Percentiles rank a stretch among this genome's conserved stretches.
phyloP scores from a whole-genome alignment of 106 monocot genomes.

The Hemerocallis citrina region DNA sequence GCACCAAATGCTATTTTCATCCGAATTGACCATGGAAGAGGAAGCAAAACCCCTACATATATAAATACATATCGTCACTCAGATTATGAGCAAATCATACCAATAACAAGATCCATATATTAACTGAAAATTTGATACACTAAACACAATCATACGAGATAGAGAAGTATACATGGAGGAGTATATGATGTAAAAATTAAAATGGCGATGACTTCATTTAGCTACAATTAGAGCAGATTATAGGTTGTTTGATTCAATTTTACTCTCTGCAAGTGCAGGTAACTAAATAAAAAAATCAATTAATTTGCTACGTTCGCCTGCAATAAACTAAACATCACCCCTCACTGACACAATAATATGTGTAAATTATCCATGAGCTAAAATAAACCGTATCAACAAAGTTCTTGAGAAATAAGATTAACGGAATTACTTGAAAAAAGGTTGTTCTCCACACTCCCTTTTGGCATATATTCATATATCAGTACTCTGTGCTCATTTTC shows the following conservation, averaged over 20 bases:
- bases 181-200: no score
- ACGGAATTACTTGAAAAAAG: conserved; percentile 36
- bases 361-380: not conserved
- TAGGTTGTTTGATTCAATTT: no score
- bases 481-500: conserved; percentile 48
- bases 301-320: no score
- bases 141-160: not conserved
- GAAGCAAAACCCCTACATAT: conserved; percentile 28
- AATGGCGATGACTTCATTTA: no score
- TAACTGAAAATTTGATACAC: not conserved
- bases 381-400: not conserved
- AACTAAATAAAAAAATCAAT: no score
- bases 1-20: conserved; percentile 64
- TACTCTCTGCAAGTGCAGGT: no score
- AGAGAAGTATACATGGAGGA: no score
- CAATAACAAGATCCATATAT: not conserved
- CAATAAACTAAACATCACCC: no score
- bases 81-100: not conserved
- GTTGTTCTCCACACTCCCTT: conserved; percentile 43
- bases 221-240: no score
- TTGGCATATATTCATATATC: conserved; percentile 54
- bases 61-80: not conserved
- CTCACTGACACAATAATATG: no score
- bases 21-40: conserved; percentile 48
- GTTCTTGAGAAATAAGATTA: not conserved